These are phyloP conservation scores for Maudiozyma barnettii DNA, from an alignment of 805 yeast genomes.

Conservation along the genomic window DNA sequence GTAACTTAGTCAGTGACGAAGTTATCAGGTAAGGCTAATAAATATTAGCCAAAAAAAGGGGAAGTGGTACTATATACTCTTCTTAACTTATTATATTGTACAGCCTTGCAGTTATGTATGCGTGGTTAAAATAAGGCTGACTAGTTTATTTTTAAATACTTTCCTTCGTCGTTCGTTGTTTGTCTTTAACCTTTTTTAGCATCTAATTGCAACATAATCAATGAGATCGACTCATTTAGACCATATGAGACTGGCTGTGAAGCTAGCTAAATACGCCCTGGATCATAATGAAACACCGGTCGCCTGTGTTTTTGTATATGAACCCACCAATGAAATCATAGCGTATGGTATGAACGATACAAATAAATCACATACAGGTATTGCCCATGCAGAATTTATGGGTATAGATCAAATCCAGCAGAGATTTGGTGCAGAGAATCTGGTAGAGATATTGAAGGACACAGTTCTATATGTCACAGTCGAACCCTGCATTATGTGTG, in stretches of 20 bases:
- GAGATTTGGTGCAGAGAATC: conserved; percentile 14
- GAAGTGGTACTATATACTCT: too few species aligned
- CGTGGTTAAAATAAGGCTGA: too few species aligned
- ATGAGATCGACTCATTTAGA: conserved; percentile 6
- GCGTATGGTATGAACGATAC: conserved; percentile 82
- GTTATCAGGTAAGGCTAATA: too few species aligned
- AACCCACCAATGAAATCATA: conserved; percentile 37
- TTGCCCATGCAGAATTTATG: conserved; percentile 85
- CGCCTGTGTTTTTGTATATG: conserved; percentile 61
- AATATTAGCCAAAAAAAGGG: too few species aligned
- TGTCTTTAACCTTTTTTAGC: neutral
- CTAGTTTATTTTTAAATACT: too few species aligned
- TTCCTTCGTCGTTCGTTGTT: too few species aligned
- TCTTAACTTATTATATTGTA: too few species aligned
- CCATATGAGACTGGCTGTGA: conserved; percentile 44
- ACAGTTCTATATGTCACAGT: conserved; percentile 83
- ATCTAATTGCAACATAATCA: neutral
- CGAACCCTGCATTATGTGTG: conserved; percentile 98
- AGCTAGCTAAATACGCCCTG: conserved; percentile 56
- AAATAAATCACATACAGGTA: conserved; percentile 74
- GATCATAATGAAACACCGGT: conserved; percentile 73
- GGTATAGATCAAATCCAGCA: conserved; percentile 52
- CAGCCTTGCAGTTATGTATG: too few species aligned
- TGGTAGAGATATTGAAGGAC: conserved; percentile 37
- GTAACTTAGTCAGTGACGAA: too few species aligned